These are phyloP conservation scores for Litsea cubeba DNA, from an alignment of 164 flowering plant species.

Conservation along the genomic window DNA sequence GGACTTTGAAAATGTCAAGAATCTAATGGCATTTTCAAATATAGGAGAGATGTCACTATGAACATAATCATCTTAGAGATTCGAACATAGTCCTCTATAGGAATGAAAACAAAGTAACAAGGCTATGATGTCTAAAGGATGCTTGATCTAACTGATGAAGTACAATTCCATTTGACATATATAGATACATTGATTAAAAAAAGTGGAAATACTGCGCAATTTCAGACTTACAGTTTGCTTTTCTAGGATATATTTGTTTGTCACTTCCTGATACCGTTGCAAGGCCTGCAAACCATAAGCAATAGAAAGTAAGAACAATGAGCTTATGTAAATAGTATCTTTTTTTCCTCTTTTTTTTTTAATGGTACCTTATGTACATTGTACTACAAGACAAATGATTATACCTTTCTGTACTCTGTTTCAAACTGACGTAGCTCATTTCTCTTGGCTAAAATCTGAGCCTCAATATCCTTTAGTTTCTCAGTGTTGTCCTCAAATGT, in stretches of 20 bases:
- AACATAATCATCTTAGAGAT: background rate
- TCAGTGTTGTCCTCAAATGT: conserved; percentile 72
- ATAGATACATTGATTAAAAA: background rate
- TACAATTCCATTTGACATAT: background rate
- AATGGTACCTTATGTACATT: background rate
- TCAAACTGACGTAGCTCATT: conserved; percentile 94
- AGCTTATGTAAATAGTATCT: background rate
- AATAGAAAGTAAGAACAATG: background rate
- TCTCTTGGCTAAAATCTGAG: conserved; percentile 83
- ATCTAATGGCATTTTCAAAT: background rate
- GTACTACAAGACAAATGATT: background rate
- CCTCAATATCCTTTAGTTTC: conserved; percentile 84
- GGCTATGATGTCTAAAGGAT: background rate
- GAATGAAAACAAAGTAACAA: background rate
- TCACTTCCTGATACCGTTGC: conserved; percentile 92
- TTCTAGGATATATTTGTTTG: conserved; percentile 80
- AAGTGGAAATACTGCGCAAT: background rate
- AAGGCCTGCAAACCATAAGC: conserved; percentile 57
- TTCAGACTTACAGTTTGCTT: conserved; percentile 72
- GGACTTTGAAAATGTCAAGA: no score
- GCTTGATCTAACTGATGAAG: background rate
- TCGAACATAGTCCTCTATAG: background rate
- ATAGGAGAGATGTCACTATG: background rate
- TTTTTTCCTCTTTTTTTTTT: no score
- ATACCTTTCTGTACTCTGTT: conserved; percentile 82